Base-by-base conservation (phyloP, 306 rosid genomes). In the Vigna mungo region DNA sequence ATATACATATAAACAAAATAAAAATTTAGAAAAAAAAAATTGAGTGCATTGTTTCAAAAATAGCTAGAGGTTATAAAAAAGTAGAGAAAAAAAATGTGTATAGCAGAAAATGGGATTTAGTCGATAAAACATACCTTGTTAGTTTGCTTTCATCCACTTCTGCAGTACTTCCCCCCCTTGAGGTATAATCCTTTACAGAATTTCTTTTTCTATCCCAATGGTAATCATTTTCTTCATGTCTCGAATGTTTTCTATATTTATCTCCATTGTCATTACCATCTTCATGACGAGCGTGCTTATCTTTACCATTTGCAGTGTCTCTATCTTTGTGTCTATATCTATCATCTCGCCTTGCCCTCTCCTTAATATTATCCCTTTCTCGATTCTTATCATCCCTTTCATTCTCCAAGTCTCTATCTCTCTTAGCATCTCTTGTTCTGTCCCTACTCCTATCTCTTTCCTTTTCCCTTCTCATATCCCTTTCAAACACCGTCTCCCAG, bases 341-440 rank as follows among this genome's bases (percentile, higher is more conserved):
- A 65, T 88, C 90, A 74, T 84, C 86, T 74, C 81, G 83, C 77
- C 86, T 85, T 39, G 81, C 90, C 84, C 91, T 86, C 65, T 86
- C 89, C 71, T 44, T 71, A 72, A 71, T 60, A 73, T 13, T 72
- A 68, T 83, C 90, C 78, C 92, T 86, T 53, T 86, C 92, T 59
- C 39, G 72, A 56, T 75, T 74, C 65, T 73, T 85, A 27, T 82
- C 85, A 80, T 78, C 85, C 86, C 91, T 75, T 75, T 84, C 93
- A 79, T 77, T 82, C 41, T 85, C 96, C 79, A 86, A 25, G 49
- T 73, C 83, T 81, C 94, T 80, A 47, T 82, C 90, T 58, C 88
- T 87, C 78, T 75, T 82, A 17, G 85, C 75, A 62, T 51, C 86
- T 69, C 89, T 56, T 68, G 62, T 49, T 79, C 75, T 82, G 54